Base-by-base conservation (phyloP, 2,329 filamentous ascomycete genomes). In the Thielaviopsis euricoi region DNA sequence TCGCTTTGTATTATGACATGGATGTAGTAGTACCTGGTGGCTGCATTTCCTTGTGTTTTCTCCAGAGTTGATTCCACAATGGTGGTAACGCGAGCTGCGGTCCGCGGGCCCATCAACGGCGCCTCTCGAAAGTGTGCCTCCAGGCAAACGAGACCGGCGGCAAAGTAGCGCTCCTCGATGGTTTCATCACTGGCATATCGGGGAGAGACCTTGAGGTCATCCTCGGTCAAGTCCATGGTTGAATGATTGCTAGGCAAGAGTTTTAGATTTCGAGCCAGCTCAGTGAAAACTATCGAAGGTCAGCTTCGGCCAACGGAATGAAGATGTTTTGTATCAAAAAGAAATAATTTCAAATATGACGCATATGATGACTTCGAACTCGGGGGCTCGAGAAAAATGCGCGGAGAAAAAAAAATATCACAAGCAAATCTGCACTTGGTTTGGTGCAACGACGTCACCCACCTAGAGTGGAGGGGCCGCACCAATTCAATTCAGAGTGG, bases 101-200 rank as follows among this genome's bases (percentile, higher is more conserved):
- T 80, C 63, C 74, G 73, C 19, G 75, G 73, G 1, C 81, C 80
- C 70, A 83, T 80, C 33, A 75, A 72, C 51, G 78, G 78, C 23
- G 74, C 72, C 61, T 76, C 72, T 60, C 75, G 77, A 65, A 80
- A 82, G 68, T 83, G 79, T 51, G 77, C 77, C 66, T 84, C 80
- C 57, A 83, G 73, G 64, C 77, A 78, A 64, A 82, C 76, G 65
- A 85, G 72, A 17, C 77, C 79, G 1, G 77, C 77, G 2, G 76
- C 74, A 67, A 85, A 83, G 66, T 74, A 77, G 60, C 81, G 73
- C 70, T 85, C 81, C 68, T 85, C 81, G 65, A 83, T 81, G 43
- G 77, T 77, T 66, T 81, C 71, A 19, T 58, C 57, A n/a, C 57
- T 50, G 25, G 22, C 49, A 29, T 56, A 29, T n/a, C 54, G 53